phyloP scores from a whole-genome alignment of 352 stramenopile genomes.

The Phytophthora syringae region DNA sequence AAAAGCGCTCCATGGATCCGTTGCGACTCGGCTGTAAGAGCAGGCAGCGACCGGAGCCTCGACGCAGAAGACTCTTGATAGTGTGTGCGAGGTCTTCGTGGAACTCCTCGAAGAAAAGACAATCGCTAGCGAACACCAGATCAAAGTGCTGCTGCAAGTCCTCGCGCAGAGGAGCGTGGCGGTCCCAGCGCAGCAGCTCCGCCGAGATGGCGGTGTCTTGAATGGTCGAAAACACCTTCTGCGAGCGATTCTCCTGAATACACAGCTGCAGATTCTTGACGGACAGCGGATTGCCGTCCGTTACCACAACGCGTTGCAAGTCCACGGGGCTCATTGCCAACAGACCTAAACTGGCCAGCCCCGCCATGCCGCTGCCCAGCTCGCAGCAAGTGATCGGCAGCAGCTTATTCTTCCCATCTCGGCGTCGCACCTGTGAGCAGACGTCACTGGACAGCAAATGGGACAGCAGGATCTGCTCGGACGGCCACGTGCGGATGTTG shows the following conservation, averaged over 20 bases:
- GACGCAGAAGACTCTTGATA: constrained; percentile 62
- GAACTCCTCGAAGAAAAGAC: constrained; percentile 89
- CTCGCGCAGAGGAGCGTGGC: constrained; percentile 32
- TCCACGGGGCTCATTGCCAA: constrained; percentile 50
- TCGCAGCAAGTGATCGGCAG: constrained; percentile 63
- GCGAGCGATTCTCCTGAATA: constrained; percentile 58
- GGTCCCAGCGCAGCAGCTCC: constrained; percentile 78
- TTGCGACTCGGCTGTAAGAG: constrained; percentile 79
- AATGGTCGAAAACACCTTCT: constrained; percentile 20
- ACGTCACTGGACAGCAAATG: constrained; percentile 60
- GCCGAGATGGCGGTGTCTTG: constrained; percentile 19
- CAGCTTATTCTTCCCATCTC: neutral
- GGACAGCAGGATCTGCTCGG: constrained; percentile 74
- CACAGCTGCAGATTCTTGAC: constrained; percentile 76
- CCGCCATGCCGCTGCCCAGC: constrained; percentile 79
- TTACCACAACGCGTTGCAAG: constrained; percentile 62
- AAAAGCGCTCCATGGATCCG: constrained; percentile 83
- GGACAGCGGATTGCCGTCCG: constrained; percentile 74
- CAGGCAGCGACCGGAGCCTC: constrained; percentile 53
- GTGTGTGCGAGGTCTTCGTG: constrained; percentile 77
- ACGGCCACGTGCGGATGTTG: constrained; percentile 89
- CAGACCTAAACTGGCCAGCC: constrained; percentile 71
- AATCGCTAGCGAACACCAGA: constrained; percentile 84
- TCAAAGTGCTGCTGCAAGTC: constrained; percentile 67
- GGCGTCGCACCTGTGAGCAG: constrained; percentile 32